phyloP scores from a whole-genome alignment of 768 basidiomycete species.

The Leccinum variicolor region DNA sequence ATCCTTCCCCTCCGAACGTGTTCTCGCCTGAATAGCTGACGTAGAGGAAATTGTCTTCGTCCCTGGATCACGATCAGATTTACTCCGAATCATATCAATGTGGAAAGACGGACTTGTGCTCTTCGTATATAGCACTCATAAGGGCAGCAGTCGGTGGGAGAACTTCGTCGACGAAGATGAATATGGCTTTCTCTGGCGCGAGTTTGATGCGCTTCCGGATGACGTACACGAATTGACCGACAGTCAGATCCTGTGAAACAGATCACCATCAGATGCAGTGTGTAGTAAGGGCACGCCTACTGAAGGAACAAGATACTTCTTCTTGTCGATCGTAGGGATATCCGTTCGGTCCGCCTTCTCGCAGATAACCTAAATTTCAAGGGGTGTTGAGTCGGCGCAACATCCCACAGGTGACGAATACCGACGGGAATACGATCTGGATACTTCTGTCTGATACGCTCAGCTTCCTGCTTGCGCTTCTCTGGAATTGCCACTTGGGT shows the following conservation, averaged over 20 bases:
- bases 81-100: background rate
- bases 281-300: conserved; percentile 44
- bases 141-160: conserved; percentile 96
- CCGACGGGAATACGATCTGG: conserved; percentile 95
- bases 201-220: conserved; percentile 99
- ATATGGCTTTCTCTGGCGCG: conserved; percentile 99
- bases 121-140: conserved; percentile 99
- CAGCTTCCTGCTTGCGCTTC: conserved; percentile 99
- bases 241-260: conserved; percentile 77
- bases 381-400: conserved; percentile 1
- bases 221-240: conserved; percentile 99
- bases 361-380: conserved; percentile 81
- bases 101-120: conserved; percentile 82
- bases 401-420: conserved; percentile 1
- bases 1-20: conserved; percentile 66
- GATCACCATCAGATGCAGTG: conserved; percentile 20
- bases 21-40: conserved; percentile 99
- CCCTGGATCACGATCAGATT: conserved; percentile 52
- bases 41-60: conserved; percentile 98
- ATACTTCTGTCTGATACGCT: conserved; percentile 98
- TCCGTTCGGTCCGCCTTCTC: conserved; percentile 99
- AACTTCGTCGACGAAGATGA: conserved; percentile 99
- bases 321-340: conserved; percentile 99
- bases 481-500: conserved; percentile 47
- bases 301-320: conserved; percentile 99